Evolutionary conservation across 768 basidiomycete species (phyloP).

Genomic region (Psilocybe azurescens): DNA sequence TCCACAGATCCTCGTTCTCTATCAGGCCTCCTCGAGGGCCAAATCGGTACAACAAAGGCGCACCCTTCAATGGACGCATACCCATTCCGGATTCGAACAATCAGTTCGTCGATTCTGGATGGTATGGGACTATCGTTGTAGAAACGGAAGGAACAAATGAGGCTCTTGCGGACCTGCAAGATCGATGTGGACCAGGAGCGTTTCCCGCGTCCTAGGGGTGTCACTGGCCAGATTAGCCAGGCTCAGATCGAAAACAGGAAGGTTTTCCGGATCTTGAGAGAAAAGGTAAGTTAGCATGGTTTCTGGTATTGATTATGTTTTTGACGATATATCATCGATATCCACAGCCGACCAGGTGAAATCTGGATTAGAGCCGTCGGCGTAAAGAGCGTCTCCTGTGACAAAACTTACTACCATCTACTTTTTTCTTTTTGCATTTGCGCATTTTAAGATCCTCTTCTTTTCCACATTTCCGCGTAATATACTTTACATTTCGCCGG

Average conservation of each 20-base stretch:
- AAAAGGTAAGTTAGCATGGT: slow-evolving; percentile 52
- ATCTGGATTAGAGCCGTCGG: slow-evolving; percentile 74
- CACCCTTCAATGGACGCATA: slow-evolving; percentile 35
- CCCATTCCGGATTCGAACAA: slow-evolving; percentile 61
- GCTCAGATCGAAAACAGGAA: slow-evolving; percentile 38
- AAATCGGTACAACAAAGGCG: slow-evolving; percentile 33
- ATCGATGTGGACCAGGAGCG: slow-evolving; percentile 68
- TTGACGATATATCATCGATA: slow-evolving; percentile 12
- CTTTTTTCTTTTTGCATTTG: not conserved
- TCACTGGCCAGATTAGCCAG: slow-evolving; percentile 46
- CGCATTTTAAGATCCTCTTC: not conserved
- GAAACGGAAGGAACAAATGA: slow-evolving; percentile 92
- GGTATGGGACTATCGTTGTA: slow-evolving; percentile 84
- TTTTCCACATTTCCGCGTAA: not conserved
- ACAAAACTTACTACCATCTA: not conserved
- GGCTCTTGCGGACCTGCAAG: slow-evolving; percentile 77
- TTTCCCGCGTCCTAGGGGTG: slow-evolving; percentile 61
- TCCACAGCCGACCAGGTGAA: slow-evolving; percentile 68
- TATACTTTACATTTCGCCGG: not conserved
- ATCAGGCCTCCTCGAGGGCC: slow-evolving; percentile 54
- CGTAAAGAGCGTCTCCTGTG: slow-evolving; percentile 36
- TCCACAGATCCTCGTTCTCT: slow-evolving; percentile 78
- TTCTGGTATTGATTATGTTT: slow-evolving; percentile 2
- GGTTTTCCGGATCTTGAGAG: slow-evolving; percentile 73
- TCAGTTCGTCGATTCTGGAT: slow-evolving; percentile 73